phyloP scores from a whole-genome alignment of 2,329 filamentous ascomycete genomes.

The Gremmenia infestans region DNA sequence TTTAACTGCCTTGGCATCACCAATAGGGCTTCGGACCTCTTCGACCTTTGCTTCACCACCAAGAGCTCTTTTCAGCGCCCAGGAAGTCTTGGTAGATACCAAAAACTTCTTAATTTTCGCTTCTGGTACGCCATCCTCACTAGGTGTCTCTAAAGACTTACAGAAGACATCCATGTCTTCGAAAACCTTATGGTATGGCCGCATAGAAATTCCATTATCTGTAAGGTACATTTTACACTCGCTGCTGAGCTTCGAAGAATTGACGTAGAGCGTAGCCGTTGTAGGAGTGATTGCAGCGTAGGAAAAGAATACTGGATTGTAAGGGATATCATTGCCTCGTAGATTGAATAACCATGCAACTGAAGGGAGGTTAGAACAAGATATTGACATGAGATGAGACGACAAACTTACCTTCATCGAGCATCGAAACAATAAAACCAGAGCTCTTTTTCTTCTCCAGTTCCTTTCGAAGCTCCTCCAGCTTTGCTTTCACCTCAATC shows the following conservation, averaged over 20 bases:
- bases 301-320: slow-evolving; percentile 97
- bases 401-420: slow-evolving; percentile 59
- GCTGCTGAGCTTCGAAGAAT: slow-evolving; percentile 68
- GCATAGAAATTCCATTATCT: slow-evolving; percentile 64
- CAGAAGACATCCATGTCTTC: slow-evolving; percentile 66
- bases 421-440: slow-evolving; percentile 86
- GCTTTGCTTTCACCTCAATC: slow-evolving; percentile 76
- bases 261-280: slow-evolving; percentile 75
- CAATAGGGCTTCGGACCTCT: slow-evolving; percentile 79
- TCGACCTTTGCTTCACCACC: slow-evolving; percentile 84
- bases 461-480: slow-evolving; percentile 83
- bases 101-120: slow-evolving; percentile 58
- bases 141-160: slow-evolving; percentile 35
- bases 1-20: slow-evolving; percentile 90
- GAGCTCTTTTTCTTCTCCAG: slow-evolving; percentile 83
- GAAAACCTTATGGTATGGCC: slow-evolving; percentile 80
- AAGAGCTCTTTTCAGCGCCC: slow-evolving; percentile 82
- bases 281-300: slow-evolving; percentile 83
- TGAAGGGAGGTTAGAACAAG: slow-evolving; percentile 6
- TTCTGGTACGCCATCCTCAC: slow-evolving; percentile 32
- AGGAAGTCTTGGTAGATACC: slow-evolving; percentile 84
- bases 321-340: slow-evolving; percentile 89
- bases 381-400: too few species aligned
- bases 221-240: slow-evolving; percentile 67
- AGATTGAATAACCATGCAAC: slow-evolving; percentile 99